phyloP scores from a whole-genome alignment of 2,329 filamentous ascomycete species.

The Penicillium fuscoglaucum region DNA sequence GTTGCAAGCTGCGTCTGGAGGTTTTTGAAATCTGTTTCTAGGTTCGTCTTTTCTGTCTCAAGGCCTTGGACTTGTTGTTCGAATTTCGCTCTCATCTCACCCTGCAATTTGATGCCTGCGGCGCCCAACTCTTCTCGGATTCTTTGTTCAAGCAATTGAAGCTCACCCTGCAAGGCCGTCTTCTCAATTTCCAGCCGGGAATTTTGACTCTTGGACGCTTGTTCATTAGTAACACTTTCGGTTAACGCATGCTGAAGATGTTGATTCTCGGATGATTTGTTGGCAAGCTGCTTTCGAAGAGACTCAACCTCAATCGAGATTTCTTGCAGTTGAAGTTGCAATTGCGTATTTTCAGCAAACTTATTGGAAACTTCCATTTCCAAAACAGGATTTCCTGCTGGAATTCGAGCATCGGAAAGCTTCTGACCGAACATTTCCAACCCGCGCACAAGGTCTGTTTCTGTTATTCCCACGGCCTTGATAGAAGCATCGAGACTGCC shows the following conservation, averaged over 20 bases:
- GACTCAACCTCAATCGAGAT: conserved; percentile 18
- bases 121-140: conserved; percentile 34
- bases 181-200: conserved; percentile 26
- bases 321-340: conserved; percentile 30
- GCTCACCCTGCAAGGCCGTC: conserved; percentile 21
- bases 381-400: conserved; percentile 19
- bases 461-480: conserved; percentile 24
- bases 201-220: conserved; percentile 20
- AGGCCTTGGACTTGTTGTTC: conserved; percentile 32
- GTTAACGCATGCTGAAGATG: conserved; percentile 22
- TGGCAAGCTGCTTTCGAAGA: conserved; percentile 18
- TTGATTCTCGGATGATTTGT: conserved; percentile 23
- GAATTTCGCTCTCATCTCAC: conserved; percentile 31
- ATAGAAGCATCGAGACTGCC: conserved; percentile 21
- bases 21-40: conserved; percentile 21
- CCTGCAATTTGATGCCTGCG: conserved; percentile 31
- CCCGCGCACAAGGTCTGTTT: conserved; percentile 31
- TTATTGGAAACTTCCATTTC: conserved; percentile 28
- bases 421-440: conserved; percentile 24
- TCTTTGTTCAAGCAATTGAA: conserved; percentile 24
- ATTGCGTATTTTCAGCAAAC: conserved; percentile 24
- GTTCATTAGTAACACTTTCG: conserved; percentile 18
- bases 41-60: conserved; percentile 27
- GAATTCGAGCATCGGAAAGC: conserved; percentile 23
- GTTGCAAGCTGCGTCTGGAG: conserved; percentile 24